Percentiles rank a stretch among this genome's conserved stretches.
Evolutionary conservation across 768 basidiomycete genomes (phyloP).

Genomic region (Rhizopogon vulgaris): DNA sequence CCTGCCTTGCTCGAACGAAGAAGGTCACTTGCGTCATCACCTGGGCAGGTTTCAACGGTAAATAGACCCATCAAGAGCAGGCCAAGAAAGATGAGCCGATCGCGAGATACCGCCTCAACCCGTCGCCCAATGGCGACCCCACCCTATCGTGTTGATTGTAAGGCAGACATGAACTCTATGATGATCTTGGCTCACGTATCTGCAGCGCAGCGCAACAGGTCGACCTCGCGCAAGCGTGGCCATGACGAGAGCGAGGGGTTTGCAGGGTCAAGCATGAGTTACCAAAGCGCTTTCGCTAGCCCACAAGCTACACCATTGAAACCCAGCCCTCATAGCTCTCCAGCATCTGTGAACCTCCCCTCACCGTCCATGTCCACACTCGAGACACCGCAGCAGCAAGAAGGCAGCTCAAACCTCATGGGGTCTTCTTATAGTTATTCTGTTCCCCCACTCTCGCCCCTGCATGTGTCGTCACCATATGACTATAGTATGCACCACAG

Average conservation of each 20-base stretch:
- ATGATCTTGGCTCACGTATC: conserved; percentile 11
- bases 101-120: conserved; percentile 48
- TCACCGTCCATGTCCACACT: conserved; percentile 56
- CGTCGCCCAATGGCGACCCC: conserved; percentile 55
- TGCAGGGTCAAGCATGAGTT: conserved; percentile 36
- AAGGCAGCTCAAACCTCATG: conserved; percentile 51
- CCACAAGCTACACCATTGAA: conserved; percentile 39
- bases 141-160: conserved; percentile 61
- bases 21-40: conserved; percentile 41
- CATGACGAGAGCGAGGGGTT: conserved; percentile 57
- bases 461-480: conserved; percentile 48
- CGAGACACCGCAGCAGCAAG: conserved; percentile 39
- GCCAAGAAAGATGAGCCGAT: conserved; percentile 49
- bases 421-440: conserved; percentile 37
- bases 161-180: conserved; percentile 21
- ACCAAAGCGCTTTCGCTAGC: conserved; percentile 52
- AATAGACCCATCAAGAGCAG: conserved; percentile 47
- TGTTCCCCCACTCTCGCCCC: conserved; percentile 44
- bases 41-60: conserved; percentile 35
- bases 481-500: conserved; percentile 41
- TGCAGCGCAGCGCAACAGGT: conserved; percentile 62
- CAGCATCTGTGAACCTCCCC: conserved; percentile 64
- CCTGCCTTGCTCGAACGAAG: conserved; percentile 44
- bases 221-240: conserved; percentile 68
- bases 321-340: conserved; percentile 69